These are phyloP conservation scores for Amanita phalloides DNA, from an alignment of 768 basidiomycete genomes.

Conservation along the genomic window DNA sequence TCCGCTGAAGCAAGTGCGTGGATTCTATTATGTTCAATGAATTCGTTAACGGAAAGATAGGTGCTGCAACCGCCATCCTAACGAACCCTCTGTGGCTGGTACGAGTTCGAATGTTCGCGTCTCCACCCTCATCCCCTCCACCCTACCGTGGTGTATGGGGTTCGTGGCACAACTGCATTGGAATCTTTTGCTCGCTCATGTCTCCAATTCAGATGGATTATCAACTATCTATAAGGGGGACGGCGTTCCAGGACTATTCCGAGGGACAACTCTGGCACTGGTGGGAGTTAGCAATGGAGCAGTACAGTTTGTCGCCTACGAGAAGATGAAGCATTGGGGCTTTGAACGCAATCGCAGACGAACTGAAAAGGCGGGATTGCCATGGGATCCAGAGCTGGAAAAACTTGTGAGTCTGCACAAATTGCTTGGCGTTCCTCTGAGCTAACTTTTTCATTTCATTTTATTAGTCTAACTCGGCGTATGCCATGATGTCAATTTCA, in stretches of 20 bases:
- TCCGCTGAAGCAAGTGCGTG: slow-evolving; percentile 94
- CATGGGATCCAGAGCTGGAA: slow-evolving; percentile 66
- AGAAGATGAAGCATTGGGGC: slow-evolving; percentile 88
- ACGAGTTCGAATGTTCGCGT: slow-evolving; percentile 94
- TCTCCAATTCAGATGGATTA: slow-evolving; percentile 42
- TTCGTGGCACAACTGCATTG: slow-evolving; percentile 23
- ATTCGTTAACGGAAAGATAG: slow-evolving; percentile 27
- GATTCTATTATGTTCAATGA: neutral
- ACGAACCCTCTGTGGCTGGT: slow-evolving; percentile 99
- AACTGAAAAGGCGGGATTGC: slow-evolving; percentile 46
- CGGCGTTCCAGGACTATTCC: slow-evolving; percentile 72
- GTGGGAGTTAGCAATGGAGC: slow-evolving; percentile 93
- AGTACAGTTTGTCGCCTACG: slow-evolving; percentile 92
- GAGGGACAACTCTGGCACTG: slow-evolving; percentile 79
- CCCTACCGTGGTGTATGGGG: slow-evolving; percentile 78
- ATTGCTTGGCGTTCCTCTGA: neutral
- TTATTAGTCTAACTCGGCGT: slow-evolving; percentile 75
- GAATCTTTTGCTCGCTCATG: neutral
- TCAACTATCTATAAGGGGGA: slow-evolving; percentile 60
- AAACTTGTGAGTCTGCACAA: slow-evolving; percentile 57
- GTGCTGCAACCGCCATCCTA: slow-evolving; percentile 85
- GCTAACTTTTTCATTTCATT: neutral
- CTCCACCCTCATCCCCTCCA: slow-evolving; percentile 47
- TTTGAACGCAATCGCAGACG: slow-evolving; percentile 67
- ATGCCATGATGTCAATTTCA: slow-evolving; percentile 84